Conservation (phyloP, 1,284 basidiomycete species). For the Boletus mariae region DNA sequence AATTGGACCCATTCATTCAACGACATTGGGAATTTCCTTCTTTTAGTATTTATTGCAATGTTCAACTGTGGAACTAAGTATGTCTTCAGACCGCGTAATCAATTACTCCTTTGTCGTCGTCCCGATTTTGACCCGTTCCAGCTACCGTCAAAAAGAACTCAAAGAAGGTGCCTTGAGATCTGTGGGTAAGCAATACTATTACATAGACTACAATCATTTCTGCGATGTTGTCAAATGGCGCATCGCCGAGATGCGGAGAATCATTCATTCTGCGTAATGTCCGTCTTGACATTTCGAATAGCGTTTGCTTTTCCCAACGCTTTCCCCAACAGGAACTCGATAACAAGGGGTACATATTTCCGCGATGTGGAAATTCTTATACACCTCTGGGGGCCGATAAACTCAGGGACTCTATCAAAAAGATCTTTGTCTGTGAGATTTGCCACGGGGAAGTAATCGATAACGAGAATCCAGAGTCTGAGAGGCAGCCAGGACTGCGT, state of each 20-base stretch:
- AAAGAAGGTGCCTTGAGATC: conserved; percentile 81
- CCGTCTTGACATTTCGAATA: conserved; percentile 21
- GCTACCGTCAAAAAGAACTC: conserved; percentile 82
- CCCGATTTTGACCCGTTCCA: conserved; percentile 31
- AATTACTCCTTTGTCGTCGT: neutral
- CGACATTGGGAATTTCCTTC: neutral
- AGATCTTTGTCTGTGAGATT: conserved; percentile 38
- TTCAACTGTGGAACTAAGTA: no score
- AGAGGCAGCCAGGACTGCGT: conserved; percentile 88
- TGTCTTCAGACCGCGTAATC: no score
- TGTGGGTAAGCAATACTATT: conserved; percentile 87
- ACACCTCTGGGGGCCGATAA: conserved; percentile 84
- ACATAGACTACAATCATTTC: conserved; percentile 92
- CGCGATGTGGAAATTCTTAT: conserved; percentile 83
- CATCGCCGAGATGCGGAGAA: conserved; percentile 89
- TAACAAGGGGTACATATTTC: conserved; percentile 94
- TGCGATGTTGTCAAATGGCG: conserved; percentile 98
- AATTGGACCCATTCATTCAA: neutral
- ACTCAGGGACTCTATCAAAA: conserved; percentile 66
- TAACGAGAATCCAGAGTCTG: conserved; percentile 87
- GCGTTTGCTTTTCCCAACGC: conserved; percentile 1
- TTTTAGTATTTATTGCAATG: neutral
- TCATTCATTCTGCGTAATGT: conserved; percentile 83
- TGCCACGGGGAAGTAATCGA: conserved; percentile 81
- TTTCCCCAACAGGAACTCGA: conserved; percentile 72